These are phyloP conservation scores for Colletotrichum sp. DNA, from an alignment of 2,329 filamentous ascomycete genomes.

Conservation along the genomic window DNA sequence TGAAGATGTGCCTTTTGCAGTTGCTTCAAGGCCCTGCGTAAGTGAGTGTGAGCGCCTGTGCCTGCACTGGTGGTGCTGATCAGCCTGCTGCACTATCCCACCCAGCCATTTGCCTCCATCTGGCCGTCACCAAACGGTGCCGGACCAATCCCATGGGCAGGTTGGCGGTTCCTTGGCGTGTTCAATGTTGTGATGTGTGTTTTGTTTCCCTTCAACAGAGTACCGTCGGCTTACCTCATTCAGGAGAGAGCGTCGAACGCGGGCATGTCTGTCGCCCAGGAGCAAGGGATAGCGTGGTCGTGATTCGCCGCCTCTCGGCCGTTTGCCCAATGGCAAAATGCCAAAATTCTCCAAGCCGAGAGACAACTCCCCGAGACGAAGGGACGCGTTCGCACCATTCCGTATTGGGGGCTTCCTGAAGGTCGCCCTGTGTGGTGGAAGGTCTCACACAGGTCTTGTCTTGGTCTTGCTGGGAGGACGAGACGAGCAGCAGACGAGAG, in stretches of 20 bases:
- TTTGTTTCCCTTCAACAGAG: not conserved
- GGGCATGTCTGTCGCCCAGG: constrained; percentile 13
- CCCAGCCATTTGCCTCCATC: not conserved
- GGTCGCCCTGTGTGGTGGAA: not conserved
- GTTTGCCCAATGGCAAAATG: constrained; percentile 5
- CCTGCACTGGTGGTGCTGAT: not conserved
- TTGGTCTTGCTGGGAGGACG: not conserved
- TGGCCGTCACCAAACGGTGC: not conserved
- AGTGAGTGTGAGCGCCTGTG: not conserved
- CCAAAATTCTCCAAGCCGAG: constrained; percentile 19
- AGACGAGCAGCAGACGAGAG: not conserved
- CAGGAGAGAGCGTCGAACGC: not conserved
- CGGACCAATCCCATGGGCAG: not conserved
- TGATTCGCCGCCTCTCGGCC: constrained; percentile 10
- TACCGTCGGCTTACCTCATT: constrained; percentile 1
- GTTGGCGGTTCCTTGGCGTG: not conserved
- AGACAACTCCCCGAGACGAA: constrained; percentile 9
- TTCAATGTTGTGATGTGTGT: constrained; percentile 9
- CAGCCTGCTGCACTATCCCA: not conserved
- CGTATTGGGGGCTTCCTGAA: not conserved
- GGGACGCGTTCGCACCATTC: constrained; percentile 11
- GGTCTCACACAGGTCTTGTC: not conserved
- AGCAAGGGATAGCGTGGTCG: constrained; percentile 13
- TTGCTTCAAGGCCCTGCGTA: not conserved
- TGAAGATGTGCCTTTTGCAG: not conserved